Percentiles rank a stretch among this genome's conserved stretches.
Conservation (phyloP, 768 basidiomycete genomes). For the Hortiboletus campestris region DNA sequence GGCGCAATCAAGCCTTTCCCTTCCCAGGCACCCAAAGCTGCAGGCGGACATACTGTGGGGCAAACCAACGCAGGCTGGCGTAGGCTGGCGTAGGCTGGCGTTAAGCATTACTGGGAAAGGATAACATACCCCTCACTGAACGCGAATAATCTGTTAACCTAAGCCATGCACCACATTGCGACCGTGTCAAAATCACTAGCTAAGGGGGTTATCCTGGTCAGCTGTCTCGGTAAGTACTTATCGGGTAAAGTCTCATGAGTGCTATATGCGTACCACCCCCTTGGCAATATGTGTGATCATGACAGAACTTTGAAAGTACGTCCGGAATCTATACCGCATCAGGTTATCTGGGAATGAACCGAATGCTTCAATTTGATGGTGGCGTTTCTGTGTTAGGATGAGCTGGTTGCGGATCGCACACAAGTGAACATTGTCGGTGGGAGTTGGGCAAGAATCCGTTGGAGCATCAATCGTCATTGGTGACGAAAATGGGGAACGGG, state of each 20-base stretch:
- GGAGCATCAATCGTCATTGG: not conserved
- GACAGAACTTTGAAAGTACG: conserved; percentile 16
- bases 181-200: conserved; percentile 13
- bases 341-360: conserved; percentile 9
- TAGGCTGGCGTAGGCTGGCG: not conserved
- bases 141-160: conserved; percentile 14
- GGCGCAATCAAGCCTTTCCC: not conserved
- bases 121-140: not conserved
- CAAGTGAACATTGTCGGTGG: conserved; percentile 9
- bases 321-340: conserved; percentile 15
- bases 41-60: not conserved
- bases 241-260: conserved; percentile 11
- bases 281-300: conserved; percentile 13
- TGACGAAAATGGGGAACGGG: not conserved
- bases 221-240: conserved; percentile 22
- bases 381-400: not conserved
- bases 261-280: conserved; percentile 11
- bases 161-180: not conserved
- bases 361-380: conserved; percentile 14
- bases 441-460: conserved; percentile 1
- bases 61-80: not conserved
- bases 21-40: not conserved
- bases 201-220: conserved; percentile 26
- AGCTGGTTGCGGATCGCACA: not conserved
- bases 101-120: conserved; percentile 4